phyloP scores from a whole-genome alignment of 495 filamentous ascomycete genomes.

The Endocarpon pusillum region DNA sequence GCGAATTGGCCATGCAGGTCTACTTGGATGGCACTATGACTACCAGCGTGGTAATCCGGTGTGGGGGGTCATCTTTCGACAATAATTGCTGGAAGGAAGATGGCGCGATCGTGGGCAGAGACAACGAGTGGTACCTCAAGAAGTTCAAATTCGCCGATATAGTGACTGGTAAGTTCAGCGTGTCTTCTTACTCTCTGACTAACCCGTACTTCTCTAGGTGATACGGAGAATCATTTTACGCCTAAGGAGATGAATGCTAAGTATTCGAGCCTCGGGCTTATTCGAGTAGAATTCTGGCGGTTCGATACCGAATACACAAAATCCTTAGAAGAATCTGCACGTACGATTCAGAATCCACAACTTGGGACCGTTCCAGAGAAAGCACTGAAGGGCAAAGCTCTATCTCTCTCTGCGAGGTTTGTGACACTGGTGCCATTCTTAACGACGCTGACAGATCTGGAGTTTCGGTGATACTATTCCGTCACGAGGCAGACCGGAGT shows the following conservation, averaged over 20 bases:
- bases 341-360: neutral
- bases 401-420: slow-evolving; percentile 1
- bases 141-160: neutral
- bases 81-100: neutral
- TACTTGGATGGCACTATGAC: neutral
- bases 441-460: neutral
- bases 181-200: neutral
- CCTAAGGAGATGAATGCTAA: neutral
- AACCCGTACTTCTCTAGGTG: neutral
- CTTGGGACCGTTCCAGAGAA: slow-evolving; percentile 1
- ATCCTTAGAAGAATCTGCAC: neutral
- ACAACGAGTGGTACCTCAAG: neutral
- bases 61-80: neutral
- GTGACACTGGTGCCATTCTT: neutral
- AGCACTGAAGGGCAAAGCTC: slow-evolving; percentile 2
- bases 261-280: neutral
- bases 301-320: neutral
- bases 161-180: neutral
- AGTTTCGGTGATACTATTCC: neutral
- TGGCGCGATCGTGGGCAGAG: neutral
- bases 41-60: neutral
- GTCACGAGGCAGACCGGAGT: neutral
- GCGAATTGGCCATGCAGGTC: no score
- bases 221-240: neutral
- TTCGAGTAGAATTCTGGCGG: neutral